Percentiles rank a stretch among this genome's conserved stretches.
phyloP scores from a whole-genome alignment of 176 grass and related monocot species.

The Avena insularis region DNA sequence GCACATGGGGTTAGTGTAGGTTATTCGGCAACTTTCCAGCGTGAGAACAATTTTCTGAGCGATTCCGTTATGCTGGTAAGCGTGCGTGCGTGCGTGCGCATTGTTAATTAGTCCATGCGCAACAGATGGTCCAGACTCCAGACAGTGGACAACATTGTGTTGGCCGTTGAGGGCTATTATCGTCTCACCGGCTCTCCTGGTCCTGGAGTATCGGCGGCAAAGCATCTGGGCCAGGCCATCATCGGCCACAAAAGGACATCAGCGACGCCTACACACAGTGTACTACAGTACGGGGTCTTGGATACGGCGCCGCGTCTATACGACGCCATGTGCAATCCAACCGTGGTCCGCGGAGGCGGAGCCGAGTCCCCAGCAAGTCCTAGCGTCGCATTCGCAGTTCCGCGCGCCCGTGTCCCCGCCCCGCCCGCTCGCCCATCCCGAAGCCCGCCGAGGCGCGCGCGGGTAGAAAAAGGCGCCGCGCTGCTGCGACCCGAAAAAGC shows the following conservation, averaged over 20 bases:
- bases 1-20: too few relatives aligned
- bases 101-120: background rate
- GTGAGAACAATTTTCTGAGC: too few relatives aligned
- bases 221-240: background rate
- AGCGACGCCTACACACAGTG: background rate
- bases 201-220: background rate
- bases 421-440: slow-evolving; percentile 23
- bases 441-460: background rate
- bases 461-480: background rate
- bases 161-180: background rate
- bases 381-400: background rate
- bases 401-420: background rate
- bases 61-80: too few relatives aligned
- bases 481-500: slow-evolving; percentile 1
- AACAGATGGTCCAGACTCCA: background rate
- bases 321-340: slow-evolving; percentile 27
- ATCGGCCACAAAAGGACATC: background rate
- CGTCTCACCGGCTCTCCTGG: background rate
- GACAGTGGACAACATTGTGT: background rate
- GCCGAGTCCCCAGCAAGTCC: background rate
- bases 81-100: background rate
- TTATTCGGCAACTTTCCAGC: too few relatives aligned
- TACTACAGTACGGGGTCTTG: slow-evolving; percentile 4
- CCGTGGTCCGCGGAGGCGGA: slow-evolving; percentile 14
- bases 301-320: background rate